Evolutionary conservation across 208 protist genomes (phyloP).

Genomic region (Phytomonas serpens): DNA sequence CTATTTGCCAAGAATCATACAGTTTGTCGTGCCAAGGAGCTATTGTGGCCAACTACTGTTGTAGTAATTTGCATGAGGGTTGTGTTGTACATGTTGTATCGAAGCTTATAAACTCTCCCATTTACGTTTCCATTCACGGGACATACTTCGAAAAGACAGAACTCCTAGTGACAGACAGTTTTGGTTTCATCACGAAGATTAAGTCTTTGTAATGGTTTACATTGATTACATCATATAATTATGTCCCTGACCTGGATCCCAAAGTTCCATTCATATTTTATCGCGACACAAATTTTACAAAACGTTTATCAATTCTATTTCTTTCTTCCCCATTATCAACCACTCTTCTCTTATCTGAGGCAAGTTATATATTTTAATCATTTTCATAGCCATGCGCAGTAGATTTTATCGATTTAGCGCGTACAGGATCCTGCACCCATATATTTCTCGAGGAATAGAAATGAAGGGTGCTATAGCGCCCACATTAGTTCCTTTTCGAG

Average conservation of each 20-base stretch:
- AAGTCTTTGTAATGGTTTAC: slow-evolving; percentile 14
- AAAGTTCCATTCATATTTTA: background rate
- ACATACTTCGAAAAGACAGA: slow-evolving; percentile 73
- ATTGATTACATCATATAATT: background rate
- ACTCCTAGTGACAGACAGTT: slow-evolving; percentile 65
- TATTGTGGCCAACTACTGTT: slow-evolving; percentile 45
- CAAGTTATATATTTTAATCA: slow-evolving; percentile 2
- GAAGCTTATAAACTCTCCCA: slow-evolving; percentile 62
- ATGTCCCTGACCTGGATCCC: background rate
- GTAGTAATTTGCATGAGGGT: slow-evolving; percentile 38
- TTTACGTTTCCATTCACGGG: slow-evolving; percentile 65
- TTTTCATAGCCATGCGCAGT: background rate
- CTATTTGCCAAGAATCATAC: slow-evolving; percentile 34
- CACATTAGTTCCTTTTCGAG: background rate
- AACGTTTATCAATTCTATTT: background rate
- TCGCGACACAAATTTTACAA: background rate
- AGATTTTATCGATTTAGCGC: background rate
- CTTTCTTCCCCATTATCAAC: background rate
- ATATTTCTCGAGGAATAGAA: background rate
- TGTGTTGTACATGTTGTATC: slow-evolving; percentile 73
- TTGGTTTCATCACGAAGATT: slow-evolving; percentile 57
- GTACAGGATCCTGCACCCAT: background rate
- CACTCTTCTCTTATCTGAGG: background rate
- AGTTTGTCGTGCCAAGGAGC: slow-evolving; percentile 52
- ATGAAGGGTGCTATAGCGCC: background rate